Base-by-base conservation (phyloP, 768 basidiomycete genomes). In the Leccinum barrowsii region DNA sequence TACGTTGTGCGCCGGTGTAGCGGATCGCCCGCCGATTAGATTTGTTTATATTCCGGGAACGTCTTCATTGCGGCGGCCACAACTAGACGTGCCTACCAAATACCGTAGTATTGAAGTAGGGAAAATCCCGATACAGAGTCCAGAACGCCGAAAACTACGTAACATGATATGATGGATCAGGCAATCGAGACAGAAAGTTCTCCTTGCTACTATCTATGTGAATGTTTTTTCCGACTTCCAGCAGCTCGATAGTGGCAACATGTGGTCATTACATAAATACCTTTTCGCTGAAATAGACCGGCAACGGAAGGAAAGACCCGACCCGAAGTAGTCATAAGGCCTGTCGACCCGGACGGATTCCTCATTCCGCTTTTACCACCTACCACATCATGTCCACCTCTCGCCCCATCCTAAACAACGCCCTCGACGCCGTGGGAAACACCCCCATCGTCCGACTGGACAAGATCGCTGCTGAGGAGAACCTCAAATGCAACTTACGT, bases 361-460 rank as follows among this genome's bases (percentile, higher is more conserved):
- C 52, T 50, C 12, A 11, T 42, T 30, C 13, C 30, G 6, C 40
- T 30, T 35, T 35, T 17, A 17, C 19, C 19, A 2, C 34, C 47
- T 7, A 17, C 28, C 28, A 19, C 35, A 34, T 40, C 58, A 79
- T 77, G 76, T 32, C 68, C 5, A 57, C 58, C 26, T 52, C 78
- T 49, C 79, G 57, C 30, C 64, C 74, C 8, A 81, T 97, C 44
- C 80, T 97, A 46, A 83, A 91, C 62, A 86, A 79, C 40, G 91
- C 90, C 4, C 84, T 94, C 42, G 92, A 85, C 26, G 92, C 91
- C 8, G 85, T 98, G 11, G 96, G 96, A 3, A 80, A 91, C 63
- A 98, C 97, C 0, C 97, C 96, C 3, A 82, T 99, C 65, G 83
- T 99, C 63, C 82, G 92, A 52, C 82, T 98, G 7, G 85, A 91